Evolutionary conservation across 805 yeast species (phyloP).

Genomic region (Wickerhamiella dianesei): DNA sequence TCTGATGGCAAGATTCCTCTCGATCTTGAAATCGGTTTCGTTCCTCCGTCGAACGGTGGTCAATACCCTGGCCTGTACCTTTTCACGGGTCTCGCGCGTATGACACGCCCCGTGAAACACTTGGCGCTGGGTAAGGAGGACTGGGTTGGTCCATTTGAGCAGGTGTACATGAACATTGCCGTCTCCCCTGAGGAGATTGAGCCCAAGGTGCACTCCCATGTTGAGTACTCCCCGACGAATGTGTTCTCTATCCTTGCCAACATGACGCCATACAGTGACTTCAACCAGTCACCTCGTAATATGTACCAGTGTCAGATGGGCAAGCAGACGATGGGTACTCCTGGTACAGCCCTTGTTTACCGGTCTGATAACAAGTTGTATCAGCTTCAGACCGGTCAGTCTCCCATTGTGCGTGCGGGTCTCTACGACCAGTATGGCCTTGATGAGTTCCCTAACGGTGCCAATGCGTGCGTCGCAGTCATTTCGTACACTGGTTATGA

Average conservation of each 20-base stretch:
- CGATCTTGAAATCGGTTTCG: slow-evolving; percentile 85
- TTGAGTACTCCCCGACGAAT: slow-evolving; percentile 89
- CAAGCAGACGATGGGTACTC: slow-evolving; percentile 99
- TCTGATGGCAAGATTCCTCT: slow-evolving; percentile 59
- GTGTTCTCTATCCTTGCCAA: slow-evolving; percentile 89
- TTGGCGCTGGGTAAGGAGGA: slow-evolving; percentile 74
- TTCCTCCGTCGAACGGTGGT: slow-evolving; percentile 90
- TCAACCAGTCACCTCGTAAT: slow-evolving; percentile 97
- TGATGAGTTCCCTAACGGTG: slow-evolving; percentile 98
- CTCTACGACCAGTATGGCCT: slow-evolving; percentile 91
- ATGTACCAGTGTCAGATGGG: slow-evolving; percentile 99
- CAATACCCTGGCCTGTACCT: slow-evolving; percentile 93
- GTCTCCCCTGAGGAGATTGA: slow-evolving; percentile 86
- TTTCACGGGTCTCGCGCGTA: slow-evolving; percentile 85
- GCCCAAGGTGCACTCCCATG: slow-evolving; percentile 72
- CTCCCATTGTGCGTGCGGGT: slow-evolving; percentile 90
- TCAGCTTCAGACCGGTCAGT: slow-evolving; percentile 87
- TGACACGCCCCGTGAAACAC: slow-evolving; percentile 92
- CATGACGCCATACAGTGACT: slow-evolving; percentile 94
- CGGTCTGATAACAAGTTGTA: slow-evolving; percentile 92
- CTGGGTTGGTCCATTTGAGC: slow-evolving; percentile 94
- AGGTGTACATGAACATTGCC: slow-evolving; percentile 91
- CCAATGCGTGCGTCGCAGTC: slow-evolving; percentile 96
- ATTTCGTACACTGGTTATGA: slow-evolving; percentile 98
- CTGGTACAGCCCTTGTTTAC: slow-evolving; percentile 87